These are phyloP conservation scores for Malus hybrid DNA, from an alignment of 331 rosid species.

Conservation along the genomic window DNA sequence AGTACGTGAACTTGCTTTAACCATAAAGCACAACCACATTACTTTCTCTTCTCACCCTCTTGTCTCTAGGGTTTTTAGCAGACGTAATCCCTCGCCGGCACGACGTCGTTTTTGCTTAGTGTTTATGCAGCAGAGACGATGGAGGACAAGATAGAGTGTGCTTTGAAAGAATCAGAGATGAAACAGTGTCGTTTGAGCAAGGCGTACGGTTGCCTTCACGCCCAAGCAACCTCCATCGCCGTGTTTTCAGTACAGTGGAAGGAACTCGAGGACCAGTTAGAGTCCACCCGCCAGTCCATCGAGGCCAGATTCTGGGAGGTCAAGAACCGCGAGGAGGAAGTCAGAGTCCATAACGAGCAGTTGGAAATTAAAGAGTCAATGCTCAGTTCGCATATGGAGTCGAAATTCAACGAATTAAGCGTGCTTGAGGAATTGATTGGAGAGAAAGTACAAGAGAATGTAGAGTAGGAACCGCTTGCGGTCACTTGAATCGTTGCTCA, in stretches of 20 bases:
- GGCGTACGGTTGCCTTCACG: slow-evolving; percentile 16
- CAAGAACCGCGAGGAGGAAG: slow-evolving; percentile 13
- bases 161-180: slow-evolving; percentile 20
- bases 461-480: neutral
- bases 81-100: neutral
- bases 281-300: slow-evolving; percentile 11
- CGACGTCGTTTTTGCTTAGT: neutral
- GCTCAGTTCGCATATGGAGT: neutral
- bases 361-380: neutral
- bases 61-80: neutral
- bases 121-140: neutral
- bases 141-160: slow-evolving; percentile 22
- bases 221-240: slow-evolving; percentile 24
- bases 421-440: slow-evolving; percentile 8
- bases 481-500: slow-evolving; percentile 15
- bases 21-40: neutral
- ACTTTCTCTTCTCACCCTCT: neutral
- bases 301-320: slow-evolving; percentile 5
- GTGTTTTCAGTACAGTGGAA: slow-evolving; percentile 32
- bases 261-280: slow-evolving; percentile 39
- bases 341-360: slow-evolving; percentile 13
- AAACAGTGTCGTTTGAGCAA: slow-evolving; percentile 29
- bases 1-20: neutral
- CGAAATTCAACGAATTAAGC: neutral
- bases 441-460: neutral